phyloP scores from a whole-genome alignment of 192 early-diverging fungal genomes.

The Coemansia sp. region DNA sequence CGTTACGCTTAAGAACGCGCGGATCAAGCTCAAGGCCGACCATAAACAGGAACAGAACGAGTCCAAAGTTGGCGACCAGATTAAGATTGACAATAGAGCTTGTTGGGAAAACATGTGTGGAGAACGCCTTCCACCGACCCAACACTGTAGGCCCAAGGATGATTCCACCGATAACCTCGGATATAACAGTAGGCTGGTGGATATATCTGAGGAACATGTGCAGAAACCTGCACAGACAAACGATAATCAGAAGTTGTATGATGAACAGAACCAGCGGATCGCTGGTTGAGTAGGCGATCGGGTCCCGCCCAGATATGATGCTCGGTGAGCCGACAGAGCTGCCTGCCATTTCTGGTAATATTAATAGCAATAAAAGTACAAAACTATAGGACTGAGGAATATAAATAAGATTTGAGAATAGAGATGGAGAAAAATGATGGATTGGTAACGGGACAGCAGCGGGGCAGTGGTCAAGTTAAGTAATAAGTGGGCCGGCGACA shows the following conservation, averaged over 20 bases:
- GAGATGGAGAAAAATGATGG: no score
- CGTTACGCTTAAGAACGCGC: conserved; percentile 54
- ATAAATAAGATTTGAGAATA: background rate
- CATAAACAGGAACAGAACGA: conserved; percentile 87
- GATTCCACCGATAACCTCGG: conserved; percentile 89
- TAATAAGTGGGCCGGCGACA: no score
- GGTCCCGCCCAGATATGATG: conserved; percentile 66
- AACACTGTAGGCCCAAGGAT: conserved; percentile 85
- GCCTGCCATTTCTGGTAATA: conserved; percentile 26
- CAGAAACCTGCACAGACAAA: conserved; percentile 68
- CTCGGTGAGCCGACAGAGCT: conserved; percentile 18
- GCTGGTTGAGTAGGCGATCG: conserved; percentile 50
- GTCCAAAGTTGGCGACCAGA: conserved; percentile 81
- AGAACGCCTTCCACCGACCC: conserved; percentile 69
- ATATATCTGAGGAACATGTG: conserved; percentile 59
- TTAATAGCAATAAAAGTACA: background rate
- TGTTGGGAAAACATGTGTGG: conserved; percentile 67
- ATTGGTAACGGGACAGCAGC: no score
- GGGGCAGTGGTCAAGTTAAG: no score
- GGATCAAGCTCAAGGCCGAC: conserved; percentile 85
- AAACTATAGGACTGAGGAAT: conserved; percentile 2
- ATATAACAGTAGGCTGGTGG: conserved; percentile 83
- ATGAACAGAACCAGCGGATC: conserved; percentile 75
- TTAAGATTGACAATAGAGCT: conserved; percentile 67
- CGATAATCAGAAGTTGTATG: conserved; percentile 67